Evolutionary conservation across 75 land plant species (phyloP), one percentile per base, ranked within the genome.

Genomic region (Picea glauca): DNA sequence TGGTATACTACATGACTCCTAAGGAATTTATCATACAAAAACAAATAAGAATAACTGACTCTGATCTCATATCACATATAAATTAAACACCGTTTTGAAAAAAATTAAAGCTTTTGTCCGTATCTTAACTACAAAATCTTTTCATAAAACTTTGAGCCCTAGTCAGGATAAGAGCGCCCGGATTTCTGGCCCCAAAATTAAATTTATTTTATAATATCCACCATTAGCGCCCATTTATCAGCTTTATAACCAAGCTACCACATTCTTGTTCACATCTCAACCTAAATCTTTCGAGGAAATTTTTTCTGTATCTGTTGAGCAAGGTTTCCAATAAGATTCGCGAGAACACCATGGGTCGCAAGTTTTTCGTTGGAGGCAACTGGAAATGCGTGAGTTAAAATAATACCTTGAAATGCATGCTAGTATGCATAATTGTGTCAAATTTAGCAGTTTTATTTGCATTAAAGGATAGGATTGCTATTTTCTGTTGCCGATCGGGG

Each of bases 321-420:
- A 8, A 46, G 11, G 54, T 46, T 35, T 8, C 73, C 7, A 12
- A 7, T 26, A 18, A 54, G 50, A 35, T 18, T 12, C 54, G 0
- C 12, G 54, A 57, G 0, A 7, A 40, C 56, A 72, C 30, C 17
- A 84, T 84, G 85, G 74, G 57, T 5, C 79, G 85, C 30, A 84
- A 83, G 75, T 83, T 86, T 66, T 83, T 86, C 79, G 88, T 86
- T 26, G 88, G 88, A n/a, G 88, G 88, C 65, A 86, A 86, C 80
- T 86, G 88, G 88, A 86, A 86, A 86, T 83, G 85, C 78, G 85
- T 80, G 50, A 64, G 80, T 40, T 17, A 26, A 31, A 57, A 11
- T 21, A 13, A 30, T 31, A 5, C 9, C 2, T 58, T 30, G 12
- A 2, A 17, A 6, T 76, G 50, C 30, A 13, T 76, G 26, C 18